phyloP scores from a whole-genome alignment of 495 filamentous ascomycete genomes.

The Elaphomyces granulatus region DNA sequence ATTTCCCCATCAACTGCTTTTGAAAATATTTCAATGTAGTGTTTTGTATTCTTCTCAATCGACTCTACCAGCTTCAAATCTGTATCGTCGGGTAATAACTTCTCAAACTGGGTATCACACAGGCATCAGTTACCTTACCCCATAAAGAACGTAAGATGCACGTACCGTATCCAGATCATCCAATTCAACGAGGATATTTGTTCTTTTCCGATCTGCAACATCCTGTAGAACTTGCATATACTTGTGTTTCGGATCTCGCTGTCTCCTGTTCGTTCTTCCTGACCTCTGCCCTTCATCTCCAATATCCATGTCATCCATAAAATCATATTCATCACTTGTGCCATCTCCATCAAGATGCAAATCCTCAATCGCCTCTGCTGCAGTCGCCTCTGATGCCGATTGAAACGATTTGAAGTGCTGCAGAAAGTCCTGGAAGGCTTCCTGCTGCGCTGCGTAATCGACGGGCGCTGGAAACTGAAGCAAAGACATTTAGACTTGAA shows the following conservation, averaged over 20 bases:
- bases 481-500: conserved; percentile 53
- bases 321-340: conserved; percentile 86
- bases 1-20: conserved; percentile 76
- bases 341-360: conserved; percentile 79
- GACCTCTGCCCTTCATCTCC: conserved; percentile 29
- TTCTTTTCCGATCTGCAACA: conserved; percentile 59
- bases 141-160: conserved; percentile 1
- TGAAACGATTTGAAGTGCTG: conserved; percentile 71
- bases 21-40: conserved; percentile 86
- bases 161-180: conserved; percentile 68
- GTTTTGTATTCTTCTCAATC: conserved; percentile 80
- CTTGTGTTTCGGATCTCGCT: conserved; percentile 54
- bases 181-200: conserved; percentile 71
- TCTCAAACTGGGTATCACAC: conserved; percentile 48
- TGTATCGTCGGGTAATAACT: conserved; percentile 44
- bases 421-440: conserved; percentile 78
- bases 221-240: conserved; percentile 86
- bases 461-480: conserved; percentile 58
- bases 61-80: conserved; percentile 64
- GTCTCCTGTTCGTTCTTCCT: conserved; percentile 24
- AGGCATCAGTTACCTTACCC: neutral
- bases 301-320: conserved; percentile 76
- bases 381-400: conserved; percentile 51
- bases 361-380: conserved; percentile 60
- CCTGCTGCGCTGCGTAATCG: conserved; percentile 76